Evolutionary conservation across 106 monocot genomes (phyloP), one percentile per base, ranked within the genome.

Genomic region (Alisma plantagoaquatica): DNA sequence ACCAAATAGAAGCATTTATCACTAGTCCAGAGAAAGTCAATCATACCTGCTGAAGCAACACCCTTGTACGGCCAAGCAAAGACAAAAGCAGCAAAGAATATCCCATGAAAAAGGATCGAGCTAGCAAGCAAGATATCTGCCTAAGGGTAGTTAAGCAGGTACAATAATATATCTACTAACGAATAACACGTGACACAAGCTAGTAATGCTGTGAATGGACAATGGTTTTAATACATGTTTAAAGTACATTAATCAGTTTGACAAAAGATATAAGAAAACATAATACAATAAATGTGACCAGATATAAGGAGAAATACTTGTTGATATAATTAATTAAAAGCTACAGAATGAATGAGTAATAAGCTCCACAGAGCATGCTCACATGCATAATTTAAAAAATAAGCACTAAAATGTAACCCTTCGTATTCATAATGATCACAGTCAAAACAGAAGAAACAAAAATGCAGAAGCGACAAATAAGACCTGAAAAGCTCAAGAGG

Each of bases 111-210:
- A 91, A 91, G 22, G 81, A 66, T 57, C 81, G 81, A 29, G 85
- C 84, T 59, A 91, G 80, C 61, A 91, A 54, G 42, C 78, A 73
- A 56, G 91, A 78, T 70, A 91, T 91, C 81, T 81, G 81, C 53
- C 91, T 91, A 14, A 38, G 6, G 14, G 35, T 38, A 38, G 35
- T 38, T 14, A 38, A 38, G n/a, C n/a, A n/a, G n/a, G n/a, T n/a
- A n/a, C n/a, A n/a, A n/a, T n/a, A n/a, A 41, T 42, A 22, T 49
- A n/a, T 47, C 23, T 27, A 33, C 68, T 10, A 80, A 80, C 74
- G 79, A 79, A 27, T 69, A 31, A 31, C 7, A 16, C 3, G 29
- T 24, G 47, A 49, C 14, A 25, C 15, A 22, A 23, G 23, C 19
- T 24, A 49, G 10, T 49, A 24, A 49, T 16, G 16, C 3, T 2